phyloP scores from a whole-genome alignment of 148 eudicot species.

The Rhododendron simsii region DNA sequence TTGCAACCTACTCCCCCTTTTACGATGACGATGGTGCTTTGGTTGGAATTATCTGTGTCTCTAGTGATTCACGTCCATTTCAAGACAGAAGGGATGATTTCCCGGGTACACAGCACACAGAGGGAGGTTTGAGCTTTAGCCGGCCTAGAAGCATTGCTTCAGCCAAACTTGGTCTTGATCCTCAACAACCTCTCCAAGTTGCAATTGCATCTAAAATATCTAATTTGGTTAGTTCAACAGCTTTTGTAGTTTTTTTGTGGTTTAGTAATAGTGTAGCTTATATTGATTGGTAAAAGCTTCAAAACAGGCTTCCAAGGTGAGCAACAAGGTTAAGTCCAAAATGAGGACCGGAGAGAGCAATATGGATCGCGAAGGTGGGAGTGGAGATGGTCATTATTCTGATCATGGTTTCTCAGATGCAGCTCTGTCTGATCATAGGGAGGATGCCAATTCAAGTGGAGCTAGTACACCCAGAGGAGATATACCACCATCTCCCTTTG shows the following conservation, averaged over 20 bases:
- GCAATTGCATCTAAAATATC: constrained; percentile 85
- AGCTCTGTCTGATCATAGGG: constrained; percentile 50
- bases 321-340: constrained; percentile 91
- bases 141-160: constrained; percentile 44
- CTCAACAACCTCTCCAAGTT: constrained; percentile 87
- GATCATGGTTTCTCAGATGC: constrained; percentile 54
- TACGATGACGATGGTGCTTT: constrained; percentile 75
- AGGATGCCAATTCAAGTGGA: constrained; percentile 80
- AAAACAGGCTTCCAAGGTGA: constrained; percentile 79
- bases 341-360: constrained; percentile 56
- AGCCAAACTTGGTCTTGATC: constrained; percentile 78
- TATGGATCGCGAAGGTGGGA: constrained; percentile 58
- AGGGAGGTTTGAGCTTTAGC: constrained; percentile 30
- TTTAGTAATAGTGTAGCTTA: not conserved
- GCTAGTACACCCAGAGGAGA: constrained; percentile 83
- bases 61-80: constrained; percentile 57
- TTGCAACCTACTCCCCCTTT: constrained; percentile 73
- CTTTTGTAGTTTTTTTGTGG: constrained; percentile 10
- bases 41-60: constrained; percentile 68
- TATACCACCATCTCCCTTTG: constrained; percentile 44
- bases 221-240: constrained; percentile 56
- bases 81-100: constrained; percentile 31
- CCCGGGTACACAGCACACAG: constrained; percentile 24
- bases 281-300: constrained; percentile 28
- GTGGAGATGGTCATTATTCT: constrained; percentile 65